phyloP scores from a whole-genome alignment of 768 basidiomycete genomes.

The Suillus plorans region DNA sequence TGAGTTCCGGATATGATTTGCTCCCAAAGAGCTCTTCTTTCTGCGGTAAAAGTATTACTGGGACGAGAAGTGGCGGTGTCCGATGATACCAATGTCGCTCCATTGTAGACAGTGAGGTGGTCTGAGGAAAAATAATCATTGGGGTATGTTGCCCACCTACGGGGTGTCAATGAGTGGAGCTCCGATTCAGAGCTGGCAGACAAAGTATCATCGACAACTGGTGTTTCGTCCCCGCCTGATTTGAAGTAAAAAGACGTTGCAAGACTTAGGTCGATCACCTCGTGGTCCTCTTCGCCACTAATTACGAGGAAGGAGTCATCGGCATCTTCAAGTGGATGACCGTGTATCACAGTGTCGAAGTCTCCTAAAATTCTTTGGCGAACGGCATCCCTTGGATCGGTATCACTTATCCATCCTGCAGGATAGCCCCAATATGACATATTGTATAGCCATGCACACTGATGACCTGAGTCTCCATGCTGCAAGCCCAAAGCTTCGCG shows the following conservation, averaged over 20 bases:
- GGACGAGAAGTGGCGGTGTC: slow-evolving; percentile 21
- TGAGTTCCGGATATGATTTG: slow-evolving; percentile 28
- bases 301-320: slow-evolving; percentile 37
- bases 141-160: slow-evolving; percentile 67
- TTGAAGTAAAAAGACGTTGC: background rate
- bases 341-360: slow-evolving; percentile 19
- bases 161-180: background rate
- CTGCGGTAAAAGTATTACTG: slow-evolving; percentile 33
- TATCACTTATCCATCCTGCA: slow-evolving; percentile 57
- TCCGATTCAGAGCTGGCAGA: slow-evolving; percentile 3
- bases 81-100: slow-evolving; percentile 36
- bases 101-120: slow-evolving; percentile 53
- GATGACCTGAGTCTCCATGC: slow-evolving; percentile 35
- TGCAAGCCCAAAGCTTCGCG: slow-evolving; percentile 53
- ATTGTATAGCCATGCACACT: slow-evolving; percentile 54
- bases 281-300: slow-evolving; percentile 36
- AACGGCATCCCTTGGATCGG: slow-evolving; percentile 55
- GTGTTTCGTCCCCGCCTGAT: background rate
- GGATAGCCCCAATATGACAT: slow-evolving; percentile 79
- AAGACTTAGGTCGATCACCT: slow-evolving; percentile 32
- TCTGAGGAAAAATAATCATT: slow-evolving; percentile 56
- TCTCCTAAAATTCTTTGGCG: slow-evolving; percentile 47
- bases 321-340: slow-evolving; percentile 14
- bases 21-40: slow-evolving; percentile 42
- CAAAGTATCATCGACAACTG: background rate